phyloP scores from a whole-genome alignment of 2,329 filamentous ascomycete genomes.

The Exophiala bonariae region DNA sequence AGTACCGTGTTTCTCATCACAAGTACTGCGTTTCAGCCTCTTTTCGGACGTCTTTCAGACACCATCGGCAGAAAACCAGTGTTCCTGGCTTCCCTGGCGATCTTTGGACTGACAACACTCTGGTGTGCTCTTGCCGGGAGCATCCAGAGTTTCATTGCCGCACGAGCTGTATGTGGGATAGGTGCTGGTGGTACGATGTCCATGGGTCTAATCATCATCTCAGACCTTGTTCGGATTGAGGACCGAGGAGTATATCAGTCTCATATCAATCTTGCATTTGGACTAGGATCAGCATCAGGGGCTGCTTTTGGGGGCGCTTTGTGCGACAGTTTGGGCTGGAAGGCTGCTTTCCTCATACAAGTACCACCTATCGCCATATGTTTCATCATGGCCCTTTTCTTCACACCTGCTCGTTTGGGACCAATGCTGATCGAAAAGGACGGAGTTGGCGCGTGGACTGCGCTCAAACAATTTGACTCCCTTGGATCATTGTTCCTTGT shows the following conservation, averaged over 20 bases:
- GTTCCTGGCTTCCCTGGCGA: constrained; percentile 62
- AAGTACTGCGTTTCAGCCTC: constrained; percentile 74
- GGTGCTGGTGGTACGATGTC: constrained; percentile 71
- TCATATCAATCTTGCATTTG: constrained; percentile 70
- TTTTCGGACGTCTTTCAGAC: constrained; percentile 72
- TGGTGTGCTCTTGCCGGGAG: constrained; percentile 62
- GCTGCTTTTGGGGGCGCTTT: constrained; percentile 70
- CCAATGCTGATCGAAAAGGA: constrained; percentile 40
- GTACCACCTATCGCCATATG: constrained; percentile 63
- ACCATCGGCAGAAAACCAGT: constrained; percentile 61
- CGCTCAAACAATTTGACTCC: constrained; percentile 71
- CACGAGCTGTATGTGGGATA: constrained; percentile 60
- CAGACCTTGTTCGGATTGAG: constrained; percentile 61
- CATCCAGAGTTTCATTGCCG: constrained; percentile 66
- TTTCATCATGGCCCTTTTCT: constrained; percentile 63
- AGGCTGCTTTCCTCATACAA: constrained; percentile 73
- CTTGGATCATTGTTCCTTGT: constrained; percentile 68
- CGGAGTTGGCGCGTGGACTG: constrained; percentile 63
- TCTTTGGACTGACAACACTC: constrained; percentile 66
- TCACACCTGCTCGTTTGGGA: constrained; percentile 63
- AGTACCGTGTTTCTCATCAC: constrained; percentile 77
- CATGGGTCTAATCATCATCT: constrained; percentile 64
- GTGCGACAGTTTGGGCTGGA: constrained; percentile 71
- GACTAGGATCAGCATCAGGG: constrained; percentile 66
- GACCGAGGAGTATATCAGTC: constrained; percentile 75